phyloP scores from a whole-genome alignment of 2,329 filamentous ascomycete genomes.

The Alternaria arborescens region DNA sequence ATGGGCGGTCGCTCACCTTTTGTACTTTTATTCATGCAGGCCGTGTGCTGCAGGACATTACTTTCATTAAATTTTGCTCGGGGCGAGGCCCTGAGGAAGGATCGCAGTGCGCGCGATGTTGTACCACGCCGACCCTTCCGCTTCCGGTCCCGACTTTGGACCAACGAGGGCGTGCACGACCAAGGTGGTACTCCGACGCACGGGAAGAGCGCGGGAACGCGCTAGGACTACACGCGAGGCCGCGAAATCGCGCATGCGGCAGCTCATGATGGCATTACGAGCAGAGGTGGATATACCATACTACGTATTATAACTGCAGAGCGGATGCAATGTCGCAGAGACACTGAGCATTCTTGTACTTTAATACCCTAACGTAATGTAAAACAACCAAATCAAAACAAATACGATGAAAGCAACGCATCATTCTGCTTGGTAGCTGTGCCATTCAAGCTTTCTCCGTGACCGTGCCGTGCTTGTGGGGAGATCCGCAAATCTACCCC shows the following conservation, averaged over 20 bases:
- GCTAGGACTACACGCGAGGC: conserved; percentile 1
- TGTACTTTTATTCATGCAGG: not conserved
- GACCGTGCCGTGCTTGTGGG: conserved; percentile 12
- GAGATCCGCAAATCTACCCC: conserved; percentile 6
- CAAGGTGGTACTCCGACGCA: not conserved
- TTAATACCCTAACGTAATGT: conserved; percentile 8
- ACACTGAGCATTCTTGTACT: conserved; percentile 1
- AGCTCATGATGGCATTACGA: not conserved
- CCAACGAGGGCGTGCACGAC: conserved; percentile 20
- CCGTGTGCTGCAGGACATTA: not conserved
- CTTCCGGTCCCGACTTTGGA: conserved; percentile 23
- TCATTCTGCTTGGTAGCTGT: not conserved
- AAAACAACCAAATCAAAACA: conserved; percentile 3
- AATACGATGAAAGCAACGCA: not conserved
- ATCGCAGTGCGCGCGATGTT: conserved; percentile 1
- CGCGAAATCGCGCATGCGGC: not conserved
- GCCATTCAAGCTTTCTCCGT: not conserved
- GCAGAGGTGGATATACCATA: not conserved
- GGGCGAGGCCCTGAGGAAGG: conserved; percentile 8
- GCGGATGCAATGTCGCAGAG: not conserved
- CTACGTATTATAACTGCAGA: conserved; percentile 1
- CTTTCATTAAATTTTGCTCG: not conserved
- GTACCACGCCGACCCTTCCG: not conserved
- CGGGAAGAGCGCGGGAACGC: conserved; percentile 8
- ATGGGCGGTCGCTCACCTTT: not conserved